Evolutionary conservation across 768 basidiomycete genomes (phyloP).

Genomic region (Tremella mesenterica): DNA sequence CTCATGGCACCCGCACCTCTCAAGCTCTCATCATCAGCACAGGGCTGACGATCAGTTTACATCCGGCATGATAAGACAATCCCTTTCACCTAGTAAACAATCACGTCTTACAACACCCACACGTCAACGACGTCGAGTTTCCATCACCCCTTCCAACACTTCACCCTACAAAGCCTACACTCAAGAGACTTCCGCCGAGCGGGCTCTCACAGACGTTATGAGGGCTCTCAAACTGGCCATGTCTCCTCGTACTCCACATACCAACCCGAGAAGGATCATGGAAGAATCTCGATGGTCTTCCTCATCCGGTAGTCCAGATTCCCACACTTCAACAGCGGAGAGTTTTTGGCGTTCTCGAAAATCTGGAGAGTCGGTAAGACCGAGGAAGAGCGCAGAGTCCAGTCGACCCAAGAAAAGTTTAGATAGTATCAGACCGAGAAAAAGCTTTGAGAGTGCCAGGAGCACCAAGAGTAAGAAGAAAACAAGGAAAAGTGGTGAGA

Average conservation of each 20-base stretch:
- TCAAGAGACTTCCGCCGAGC: constrained; percentile 17
- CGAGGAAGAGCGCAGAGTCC: constrained; percentile 1
- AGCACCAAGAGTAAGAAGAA: not conserved
- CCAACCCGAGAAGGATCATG: not conserved
- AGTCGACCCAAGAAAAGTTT: too few relatives aligned
- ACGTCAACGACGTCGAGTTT: constrained; percentile 8
- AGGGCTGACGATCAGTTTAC: constrained; percentile 6
- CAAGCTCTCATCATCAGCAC: not conserved
- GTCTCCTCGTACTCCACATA: constrained; percentile 2
- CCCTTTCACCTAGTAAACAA: not conserved
- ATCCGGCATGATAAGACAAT: constrained; percentile 5
- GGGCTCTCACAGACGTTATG: constrained; percentile 30
- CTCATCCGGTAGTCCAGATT: constrained; percentile 10
- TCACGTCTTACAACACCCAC: constrained; percentile 2
- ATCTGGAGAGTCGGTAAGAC: constrained; percentile 14
- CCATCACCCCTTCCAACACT: constrained; percentile 14
- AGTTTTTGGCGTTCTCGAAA: constrained; percentile 16
- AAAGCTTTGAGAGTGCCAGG: constrained; percentile 5
- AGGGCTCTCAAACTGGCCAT: constrained; percentile 15
- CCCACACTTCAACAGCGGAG: not conserved
- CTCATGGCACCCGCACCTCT: not conserved
- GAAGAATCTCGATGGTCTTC: constrained; percentile 31
- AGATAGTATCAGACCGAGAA: constrained; percentile 8
- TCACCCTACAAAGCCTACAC: constrained; percentile 20
- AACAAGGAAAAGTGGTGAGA: not conserved